Evolutionary conservation across 768 basidiomycete genomes (phyloP), one percentile per base, ranked within the genome.

Genomic region (Lactarius hatsudake): DNA sequence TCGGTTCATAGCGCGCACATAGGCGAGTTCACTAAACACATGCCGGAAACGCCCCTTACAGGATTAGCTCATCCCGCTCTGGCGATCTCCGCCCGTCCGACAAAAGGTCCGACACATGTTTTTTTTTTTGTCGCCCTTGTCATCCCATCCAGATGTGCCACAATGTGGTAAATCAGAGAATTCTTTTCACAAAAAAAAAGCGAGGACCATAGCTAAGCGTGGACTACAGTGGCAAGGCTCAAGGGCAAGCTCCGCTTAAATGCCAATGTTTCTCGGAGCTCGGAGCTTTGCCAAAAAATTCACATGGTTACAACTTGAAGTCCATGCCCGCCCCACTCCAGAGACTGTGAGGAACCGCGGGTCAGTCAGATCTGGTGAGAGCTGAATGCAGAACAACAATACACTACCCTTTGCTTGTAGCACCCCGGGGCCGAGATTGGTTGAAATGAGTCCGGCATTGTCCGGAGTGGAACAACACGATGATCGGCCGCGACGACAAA

Each of bases 71-170:
- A 20, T 36, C 56, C 56, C 17, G 12, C 40, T 8, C 30, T 51
- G 32, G 38, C 30, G 32, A 66, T 66, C 65, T 36, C 12, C 60
- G 53, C 26, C 13, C 42, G 23, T 56, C 32, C 18, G 18, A 61
- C 20, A 4, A 51, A 23, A 62, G 34, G 32, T 34, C 32, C 18
- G 18, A 61, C 20, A 1, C 51, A 18, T 28, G 26, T 23, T 60
- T 57, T 58, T 66, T 58, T 66, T 58, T 62, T 63, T 63, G 23
- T 15, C 51, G 2, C 51, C 26, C 51, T 58, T 30, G 55, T 56
- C 32, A 30, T n/a, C 30, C 17, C 17, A 15, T 40, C 38, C 38
- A 17, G 38, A 51, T 48, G n/a, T 23, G 23, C n/a, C n/a, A 51
- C 23, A 23, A 45, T 26, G 23, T 53, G 13, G 51, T 26, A 53